Evolutionary conservation across 164 flowering plant species (phyloP), one percentile per base, ranked within the genome.

Genomic region (Sextonia rubra): DNA sequence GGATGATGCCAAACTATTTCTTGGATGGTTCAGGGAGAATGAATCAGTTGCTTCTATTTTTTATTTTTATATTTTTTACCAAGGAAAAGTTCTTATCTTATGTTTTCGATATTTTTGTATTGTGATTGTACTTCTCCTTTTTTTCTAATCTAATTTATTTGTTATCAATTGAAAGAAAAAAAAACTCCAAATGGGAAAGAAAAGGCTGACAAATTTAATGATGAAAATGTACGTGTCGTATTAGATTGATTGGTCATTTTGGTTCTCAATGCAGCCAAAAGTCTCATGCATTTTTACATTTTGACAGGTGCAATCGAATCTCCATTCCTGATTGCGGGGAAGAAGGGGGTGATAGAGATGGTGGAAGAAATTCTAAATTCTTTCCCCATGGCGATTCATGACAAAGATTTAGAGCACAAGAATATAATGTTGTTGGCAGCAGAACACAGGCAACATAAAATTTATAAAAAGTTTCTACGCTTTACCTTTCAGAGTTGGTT

Each of bases 391-490:
- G 86, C 86, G 6, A 76, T 82, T 24, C 81, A 79, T 12, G 86
- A 83, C 74, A 15, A 25, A 27, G 64, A 83, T 47, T 37, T 75
- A 0, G 76, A 80, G 12, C 47, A 70, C 18, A 83, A 83, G 73
- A 85, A 83, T 27, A 66, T 79, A 1, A 75, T 80, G 52, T 60
- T 83, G 3, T 26, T 83, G 65, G 85, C 88, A 12, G 81, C 77
- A 20, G 84, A 83, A 75, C 55, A 83, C 72, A 67, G 86, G 71
- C 88, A 84, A 69, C 78, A 84, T 9, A 72, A 68, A 30, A 77
- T 85, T 0, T 81, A 75, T 25, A 6, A 72, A 30, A 63, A 47
- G n/a, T 15, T 52, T 15, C 66, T 80, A 22, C 37, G 71, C 12
- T 67, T 25, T 44, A 74, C 75, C 0, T 68, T 70, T 24, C 83